Base-by-base conservation (phyloP, 805 yeast genomes). In the Millerozyma miso region DNA sequence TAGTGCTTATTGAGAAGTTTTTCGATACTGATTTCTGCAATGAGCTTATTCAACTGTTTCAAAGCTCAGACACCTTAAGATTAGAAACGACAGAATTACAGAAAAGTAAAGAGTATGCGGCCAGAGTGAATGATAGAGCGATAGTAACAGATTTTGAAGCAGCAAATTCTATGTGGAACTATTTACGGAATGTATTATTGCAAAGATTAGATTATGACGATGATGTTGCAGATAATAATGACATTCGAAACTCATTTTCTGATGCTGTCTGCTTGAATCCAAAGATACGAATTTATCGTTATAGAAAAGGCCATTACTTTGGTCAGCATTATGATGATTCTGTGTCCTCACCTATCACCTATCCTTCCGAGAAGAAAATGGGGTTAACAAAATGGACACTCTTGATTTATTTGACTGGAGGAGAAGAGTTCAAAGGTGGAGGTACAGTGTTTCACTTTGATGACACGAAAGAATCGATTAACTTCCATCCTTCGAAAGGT, bases 271-370 rank as follows among this genome's bases (percentile, higher is more conserved):
- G 81, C 0, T 64, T 80, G 36, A 79, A 80, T 45, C 77, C 82
- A 1, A 79, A 79, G 42, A 53, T 81, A 12, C 54, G 87, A 32
- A 57, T 80, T 4, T 81, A 81, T 54, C 51, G 85, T 37, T 81
- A 81, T 53, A 51, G 54, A 2, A 64, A 67, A 46, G 84, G 84
- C 0, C 85, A 81, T 45, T 77, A 71, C 52, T 81, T 81, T 50
- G 81, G 76, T 3, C 66, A 73, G 46, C 86, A 81, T 52, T 79
- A 79, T 50, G 87, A 81, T 50, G 85, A 80, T 38, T 65, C 77
- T 5, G 82, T 77, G 3, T 44, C 47, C 3, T 66, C 68, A 23
- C 50, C 59, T 1, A 40, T 55, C 6, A 50, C 55, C 7, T 56
- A 52, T 8, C 58, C 60, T 8, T 54, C 58, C 14, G 56, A 52